Evolutionary conservation across 129 eudicot species (phyloP), one percentile per base, ranked within the genome.

Genomic region (Rutidosis leptorrhynchoides): DNA sequence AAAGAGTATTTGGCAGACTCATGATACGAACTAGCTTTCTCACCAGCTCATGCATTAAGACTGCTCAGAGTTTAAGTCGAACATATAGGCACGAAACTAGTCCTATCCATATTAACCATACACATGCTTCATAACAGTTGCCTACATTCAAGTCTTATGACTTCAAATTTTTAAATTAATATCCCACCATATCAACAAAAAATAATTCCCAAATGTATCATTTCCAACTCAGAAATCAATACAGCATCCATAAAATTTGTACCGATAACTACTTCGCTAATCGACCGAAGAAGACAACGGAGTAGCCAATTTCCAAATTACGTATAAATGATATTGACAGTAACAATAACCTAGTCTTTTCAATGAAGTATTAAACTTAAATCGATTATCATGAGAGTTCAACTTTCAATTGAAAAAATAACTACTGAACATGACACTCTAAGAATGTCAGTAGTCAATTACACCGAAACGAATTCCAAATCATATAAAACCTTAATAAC

Each of bases 381-480:
- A 68, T 25, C 55, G 45, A 32, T n/a, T n/a, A n/a, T 32, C 24
- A 52, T 53, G 70, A 46, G 46, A 6, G 26, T 46, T 46, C 52
- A 20, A 59, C 51, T 35, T 72, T 54, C 64, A 54, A 40, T 26
- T 4, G 37, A 46, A 9, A 63, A 62, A 21, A 49, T 20, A 35
- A 33, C 17, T 2, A 40, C 11, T 40, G 11, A 11, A 62, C 63
- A 22, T 3, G 54, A 28, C 46, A 40, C 12, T 40, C 46, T 20
- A n/a, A 55, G 30, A 42, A 64, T 73, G 78, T 22, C 12, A 64
- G 16, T 25, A 6, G 43, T 16, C 51, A 55, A 17, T 52, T 12
- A 43, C 57, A 42, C 15, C 15, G 6, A 64, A 37, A 0, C 15
- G 15, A 32, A 29, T 37, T 64, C 49, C 6, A 42, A 54, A 40